phyloP scores from a whole-genome alignment of 768 basidiomycete genomes.

The Auricularia heimuer region DNA sequence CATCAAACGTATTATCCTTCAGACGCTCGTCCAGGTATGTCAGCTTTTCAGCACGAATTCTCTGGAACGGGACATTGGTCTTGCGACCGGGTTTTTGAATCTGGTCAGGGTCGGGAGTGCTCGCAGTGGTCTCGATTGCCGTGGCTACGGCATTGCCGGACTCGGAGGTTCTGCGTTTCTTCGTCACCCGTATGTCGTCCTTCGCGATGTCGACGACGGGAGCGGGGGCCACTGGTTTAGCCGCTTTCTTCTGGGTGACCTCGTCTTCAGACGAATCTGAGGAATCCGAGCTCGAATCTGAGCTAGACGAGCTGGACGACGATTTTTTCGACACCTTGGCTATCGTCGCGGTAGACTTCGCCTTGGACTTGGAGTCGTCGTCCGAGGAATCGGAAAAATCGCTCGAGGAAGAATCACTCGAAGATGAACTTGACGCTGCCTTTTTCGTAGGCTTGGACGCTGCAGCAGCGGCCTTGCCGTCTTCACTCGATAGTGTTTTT shows the following conservation, averaged over 20 bases:
- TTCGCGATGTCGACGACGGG: not conserved
- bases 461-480: constrained; percentile 9
- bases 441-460: not conserved
- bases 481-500: not conserved
- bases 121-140: constrained; percentile 23
- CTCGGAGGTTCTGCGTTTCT: constrained; percentile 52
- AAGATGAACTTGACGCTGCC: not conserved
- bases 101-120: constrained; percentile 8
- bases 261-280: constrained; percentile 21
- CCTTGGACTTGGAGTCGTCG: constrained; percentile 8
- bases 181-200: constrained; percentile 25
- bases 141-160: constrained; percentile 41
- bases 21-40: constrained; percentile 35
- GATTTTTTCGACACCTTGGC: constrained; percentile 2
- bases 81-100: constrained; percentile 19
- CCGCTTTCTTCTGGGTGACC: constrained; percentile 3
- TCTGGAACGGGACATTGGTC: constrained; percentile 62
- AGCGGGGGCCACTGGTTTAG: too few species aligned
- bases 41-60: constrained; percentile 61
- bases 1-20: constrained; percentile 70
- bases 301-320: constrained; percentile 7
- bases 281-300: constrained; percentile 16
- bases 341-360: not conserved
- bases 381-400: constrained; percentile 13
- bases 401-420: constrained; percentile 8